phyloP scores from a whole-genome alignment of 2,329 filamentous ascomycete species.

The Massarina eburnea region DNA sequence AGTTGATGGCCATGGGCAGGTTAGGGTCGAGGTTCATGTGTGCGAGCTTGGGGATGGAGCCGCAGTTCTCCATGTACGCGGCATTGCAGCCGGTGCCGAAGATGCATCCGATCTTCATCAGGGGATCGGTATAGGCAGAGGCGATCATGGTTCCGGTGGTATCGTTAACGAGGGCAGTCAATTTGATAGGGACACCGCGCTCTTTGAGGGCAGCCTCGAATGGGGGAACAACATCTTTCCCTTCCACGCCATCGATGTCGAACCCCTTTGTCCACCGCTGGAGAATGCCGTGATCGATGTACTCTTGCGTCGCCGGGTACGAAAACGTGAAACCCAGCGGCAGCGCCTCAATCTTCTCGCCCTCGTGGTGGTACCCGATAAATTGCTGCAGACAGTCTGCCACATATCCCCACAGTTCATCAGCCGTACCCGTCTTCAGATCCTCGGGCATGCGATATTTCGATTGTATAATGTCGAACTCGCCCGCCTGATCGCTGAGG shows the following conservation, averaged over 20 bases:
- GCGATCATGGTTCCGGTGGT: conserved; percentile 96
- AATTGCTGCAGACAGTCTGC: conserved; percentile 93
- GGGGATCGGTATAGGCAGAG: conserved; percentile 90
- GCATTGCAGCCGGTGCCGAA: conserved; percentile 98
- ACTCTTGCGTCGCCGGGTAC: conserved; percentile 90
- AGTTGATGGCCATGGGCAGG: conserved; percentile 93
- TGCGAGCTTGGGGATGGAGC: conserved; percentile 89
- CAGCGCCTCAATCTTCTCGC: conserved; percentile 63
- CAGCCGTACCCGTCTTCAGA: conserved; percentile 80
- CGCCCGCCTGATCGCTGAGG: conserved; percentile 82
- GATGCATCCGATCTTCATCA: conserved; percentile 95
- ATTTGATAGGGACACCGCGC: conserved; percentile 83
- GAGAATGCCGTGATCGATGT: conserved; percentile 88
- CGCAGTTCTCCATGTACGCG: conserved; percentile 94
- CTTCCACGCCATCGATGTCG: conserved; percentile 89
- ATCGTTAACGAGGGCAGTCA: conserved; percentile 94
- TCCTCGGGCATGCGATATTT: conserved; percentile 96
- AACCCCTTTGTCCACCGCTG: conserved; percentile 98
- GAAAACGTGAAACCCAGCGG: conserved; percentile 96
- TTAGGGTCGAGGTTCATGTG: conserved; percentile 85
- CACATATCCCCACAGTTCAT: conserved; percentile 94
- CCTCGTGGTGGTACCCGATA: conserved; percentile 79
- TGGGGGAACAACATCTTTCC: conserved; percentile 85
- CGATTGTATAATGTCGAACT: conserved; percentile 94
- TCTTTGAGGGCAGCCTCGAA: conserved; percentile 77